phyloP scores from a whole-genome alignment of 106 monocot genomes.

The Dendrobium officinale region DNA sequence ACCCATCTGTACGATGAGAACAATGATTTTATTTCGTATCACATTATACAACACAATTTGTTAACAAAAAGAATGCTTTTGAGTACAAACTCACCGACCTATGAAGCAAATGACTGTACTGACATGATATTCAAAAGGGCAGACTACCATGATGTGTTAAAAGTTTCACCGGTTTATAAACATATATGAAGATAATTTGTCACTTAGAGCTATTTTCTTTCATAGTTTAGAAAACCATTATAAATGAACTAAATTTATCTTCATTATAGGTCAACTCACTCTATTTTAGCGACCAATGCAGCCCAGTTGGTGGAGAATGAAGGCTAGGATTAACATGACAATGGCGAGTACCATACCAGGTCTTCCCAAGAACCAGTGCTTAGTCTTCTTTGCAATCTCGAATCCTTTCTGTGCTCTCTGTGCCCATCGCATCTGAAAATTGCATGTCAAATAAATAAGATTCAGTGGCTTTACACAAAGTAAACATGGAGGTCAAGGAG shows the following conservation, averaged over 20 bases:
- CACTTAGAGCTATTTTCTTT: not conserved
- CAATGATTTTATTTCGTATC: not conserved
- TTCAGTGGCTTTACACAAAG: too few relatives aligned
- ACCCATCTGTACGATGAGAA: not conserved
- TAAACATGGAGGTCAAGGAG: too few relatives aligned
- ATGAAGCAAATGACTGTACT: not conserved
- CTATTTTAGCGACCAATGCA: conserved; percentile 50
- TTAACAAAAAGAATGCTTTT: not conserved
- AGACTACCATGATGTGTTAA: too few relatives aligned
- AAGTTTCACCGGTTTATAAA: too few relatives aligned
- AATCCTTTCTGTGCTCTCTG: conserved; percentile 63
- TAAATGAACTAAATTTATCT: not conserved
- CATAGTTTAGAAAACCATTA: not conserved
- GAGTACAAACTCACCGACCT: not conserved
- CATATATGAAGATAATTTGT: too few relatives aligned
- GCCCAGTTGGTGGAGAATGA: conserved; percentile 68
- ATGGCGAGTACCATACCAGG: conserved; percentile 80
- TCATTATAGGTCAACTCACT: not conserved
- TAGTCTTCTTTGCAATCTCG: conserved; percentile 65
- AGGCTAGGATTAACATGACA: conserved; percentile 64
- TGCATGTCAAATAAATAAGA: too few relatives aligned
- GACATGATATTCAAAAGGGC: not conserved
- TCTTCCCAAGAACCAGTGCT: conserved; percentile 83
- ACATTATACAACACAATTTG: not conserved
- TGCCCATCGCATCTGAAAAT: conserved; percentile 78